phyloP scores from a whole-genome alignment of 805 yeast genomes.

The Starmerella roubikii region DNA sequence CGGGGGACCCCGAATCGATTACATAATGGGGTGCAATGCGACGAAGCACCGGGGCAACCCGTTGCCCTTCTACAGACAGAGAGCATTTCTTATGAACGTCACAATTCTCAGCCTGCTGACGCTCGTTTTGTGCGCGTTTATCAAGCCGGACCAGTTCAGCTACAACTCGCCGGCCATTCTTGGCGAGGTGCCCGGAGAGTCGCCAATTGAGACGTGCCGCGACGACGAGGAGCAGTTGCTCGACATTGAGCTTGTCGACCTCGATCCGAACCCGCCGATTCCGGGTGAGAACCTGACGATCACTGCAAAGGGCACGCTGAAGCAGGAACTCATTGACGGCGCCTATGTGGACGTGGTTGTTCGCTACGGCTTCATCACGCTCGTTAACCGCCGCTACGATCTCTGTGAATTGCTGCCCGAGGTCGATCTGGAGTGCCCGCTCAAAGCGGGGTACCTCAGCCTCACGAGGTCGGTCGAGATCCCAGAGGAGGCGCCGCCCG shows the following conservation, averaged over 20 bases:
- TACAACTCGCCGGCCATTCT: too few relatives aligned
- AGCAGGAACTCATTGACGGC: slow-evolving; percentile 54
- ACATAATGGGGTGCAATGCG: too few relatives aligned
- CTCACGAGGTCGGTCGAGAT: slow-evolving; percentile 63
- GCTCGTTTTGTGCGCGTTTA: background rate
- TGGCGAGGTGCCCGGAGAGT: slow-evolving; percentile 73
- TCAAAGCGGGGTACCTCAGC: slow-evolving; percentile 51
- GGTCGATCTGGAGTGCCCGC: slow-evolving; percentile 77
- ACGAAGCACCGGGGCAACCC: too few relatives aligned
- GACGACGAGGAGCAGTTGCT: slow-evolving; percentile 48
- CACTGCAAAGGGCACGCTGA: slow-evolving; percentile 53
- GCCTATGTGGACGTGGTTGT: slow-evolving; percentile 93
- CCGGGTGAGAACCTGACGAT: slow-evolving; percentile 78
- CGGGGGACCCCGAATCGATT: too few relatives aligned
- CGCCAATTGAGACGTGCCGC: slow-evolving; percentile 76
- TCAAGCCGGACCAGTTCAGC: background rate
- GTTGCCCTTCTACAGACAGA: too few relatives aligned
- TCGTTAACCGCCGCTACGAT: slow-evolving; percentile 81
- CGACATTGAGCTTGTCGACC: slow-evolving; percentile 41
- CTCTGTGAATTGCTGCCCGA: slow-evolving; percentile 76
- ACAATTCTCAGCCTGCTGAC: background rate
- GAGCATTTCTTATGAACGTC: background rate
- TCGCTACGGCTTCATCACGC: slow-evolving; percentile 77
- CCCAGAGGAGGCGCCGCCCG: slow-evolving; percentile 91
- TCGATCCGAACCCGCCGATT: slow-evolving; percentile 78